Evolutionary conservation across 73 alveolate genomes (phyloP).

Genomic region (Paramecium caudatum): DNA sequence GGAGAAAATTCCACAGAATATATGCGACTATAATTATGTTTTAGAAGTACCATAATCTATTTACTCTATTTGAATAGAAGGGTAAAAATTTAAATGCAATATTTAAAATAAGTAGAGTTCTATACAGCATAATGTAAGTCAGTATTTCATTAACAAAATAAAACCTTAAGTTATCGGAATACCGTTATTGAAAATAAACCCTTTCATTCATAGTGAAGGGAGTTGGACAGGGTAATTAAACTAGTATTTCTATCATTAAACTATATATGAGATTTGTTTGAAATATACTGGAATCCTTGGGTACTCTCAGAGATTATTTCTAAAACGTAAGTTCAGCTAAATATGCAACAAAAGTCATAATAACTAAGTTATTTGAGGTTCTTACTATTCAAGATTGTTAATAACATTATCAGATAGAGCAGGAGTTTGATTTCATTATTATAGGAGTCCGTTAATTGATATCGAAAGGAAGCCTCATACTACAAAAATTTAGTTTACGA

Average conservation of each 20-base stretch:
- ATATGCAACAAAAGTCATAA: slow-evolving; percentile 43
- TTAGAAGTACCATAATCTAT: slow-evolving; percentile 22
- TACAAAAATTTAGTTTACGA: background rate
- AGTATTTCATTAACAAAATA: slow-evolving; percentile 34
- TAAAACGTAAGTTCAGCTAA: slow-evolving; percentile 18
- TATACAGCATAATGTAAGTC: slow-evolving; percentile 13
- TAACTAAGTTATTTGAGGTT: background rate
- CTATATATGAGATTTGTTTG: background rate
- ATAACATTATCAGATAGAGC: slow-evolving; percentile 4
- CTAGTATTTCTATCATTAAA: background rate
- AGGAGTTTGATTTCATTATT: slow-evolving; percentile 14
- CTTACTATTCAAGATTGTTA: slow-evolving; percentile 5
- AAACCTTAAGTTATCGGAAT: background rate
- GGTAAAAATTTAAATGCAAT: slow-evolving; percentile 14
- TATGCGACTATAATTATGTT: background rate
- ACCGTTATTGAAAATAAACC: background rate
- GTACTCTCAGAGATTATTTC: slow-evolving; percentile 9
- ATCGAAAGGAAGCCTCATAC: slow-evolving; percentile 38
- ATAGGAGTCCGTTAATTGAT: background rate
- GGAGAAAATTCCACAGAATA: slow-evolving; percentile 51
- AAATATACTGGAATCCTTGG: background rate
- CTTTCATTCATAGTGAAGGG: slow-evolving; percentile 6
- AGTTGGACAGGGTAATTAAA: slow-evolving; percentile 28
- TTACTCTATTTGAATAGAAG: slow-evolving; percentile 10
- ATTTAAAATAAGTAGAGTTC: background rate